Evolutionary conservation across 208 protist species (phyloP).

Genomic region (Leishmania tarentolae): DNA sequence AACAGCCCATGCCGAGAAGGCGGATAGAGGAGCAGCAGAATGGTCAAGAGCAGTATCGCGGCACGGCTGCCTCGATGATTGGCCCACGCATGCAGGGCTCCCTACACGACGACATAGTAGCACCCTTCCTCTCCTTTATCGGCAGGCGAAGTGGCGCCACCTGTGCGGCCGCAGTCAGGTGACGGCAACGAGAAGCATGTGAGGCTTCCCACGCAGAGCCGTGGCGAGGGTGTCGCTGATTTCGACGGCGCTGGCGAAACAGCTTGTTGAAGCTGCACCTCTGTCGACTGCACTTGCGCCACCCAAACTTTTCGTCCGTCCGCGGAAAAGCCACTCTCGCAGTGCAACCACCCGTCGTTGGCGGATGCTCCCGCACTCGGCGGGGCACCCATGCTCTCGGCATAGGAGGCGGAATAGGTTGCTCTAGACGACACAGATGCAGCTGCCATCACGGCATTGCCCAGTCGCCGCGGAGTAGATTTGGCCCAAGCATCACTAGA

Average conservation of each 20-base stretch:
- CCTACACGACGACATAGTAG: constrained; percentile 11
- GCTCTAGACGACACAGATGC: constrained; percentile 1
- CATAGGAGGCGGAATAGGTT: not conserved
- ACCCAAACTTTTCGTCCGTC: constrained; percentile 31
- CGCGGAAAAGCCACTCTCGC: constrained; percentile 15
- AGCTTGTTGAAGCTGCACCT: constrained; percentile 10
- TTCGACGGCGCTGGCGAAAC: not conserved
- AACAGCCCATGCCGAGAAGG: not conserved
- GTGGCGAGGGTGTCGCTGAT: not conserved
- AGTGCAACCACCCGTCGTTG: constrained; percentile 15
- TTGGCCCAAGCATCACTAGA: not conserved
- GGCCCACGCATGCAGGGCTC: not conserved
- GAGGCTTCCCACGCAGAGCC: constrained; percentile 19
- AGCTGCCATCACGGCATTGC: not conserved
- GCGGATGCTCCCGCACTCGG: not conserved
- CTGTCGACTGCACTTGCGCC: constrained; percentile 23
- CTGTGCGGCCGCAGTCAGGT: not conserved
- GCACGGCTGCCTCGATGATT: not conserved
- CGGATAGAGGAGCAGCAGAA: not conserved
- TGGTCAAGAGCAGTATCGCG: not conserved
- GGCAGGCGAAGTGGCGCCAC: not conserved
- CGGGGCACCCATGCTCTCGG: not conserved
- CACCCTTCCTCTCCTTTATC: constrained; percentile 4
- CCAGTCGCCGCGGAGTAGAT: not conserved
- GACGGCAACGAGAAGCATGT: constrained; percentile 10